Evolutionary conservation across 2,329 filamentous ascomycete genomes (phyloP).

Genomic region (Rhynchosporium secalis): DNA sequence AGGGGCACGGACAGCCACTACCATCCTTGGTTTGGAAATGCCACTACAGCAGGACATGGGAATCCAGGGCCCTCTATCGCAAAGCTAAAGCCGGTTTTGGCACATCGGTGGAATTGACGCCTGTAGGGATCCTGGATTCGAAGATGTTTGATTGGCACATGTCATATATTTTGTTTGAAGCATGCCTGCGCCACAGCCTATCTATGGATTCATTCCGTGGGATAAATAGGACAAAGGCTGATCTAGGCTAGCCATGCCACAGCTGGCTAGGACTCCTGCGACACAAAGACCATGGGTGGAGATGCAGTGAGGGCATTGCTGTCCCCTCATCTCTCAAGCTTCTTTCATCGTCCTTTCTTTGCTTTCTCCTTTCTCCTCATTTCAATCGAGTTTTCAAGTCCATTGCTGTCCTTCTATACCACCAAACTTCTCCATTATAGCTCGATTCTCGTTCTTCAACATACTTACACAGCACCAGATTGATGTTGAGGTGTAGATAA

Average conservation of each 20-base stretch:
- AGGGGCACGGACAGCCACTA: not conserved
- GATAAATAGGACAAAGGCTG: not conserved
- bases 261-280: not conserved
- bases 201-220: not conserved
- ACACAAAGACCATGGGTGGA: slow-evolving; percentile 3
- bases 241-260: not conserved
- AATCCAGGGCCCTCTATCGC: slow-evolving; percentile 4
- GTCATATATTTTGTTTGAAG: not conserved
- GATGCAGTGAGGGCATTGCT: not conserved
- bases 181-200: slow-evolving; percentile 9
- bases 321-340: not conserved
- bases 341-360: not conserved
- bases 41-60: slow-evolving; percentile 7
- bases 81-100: slow-evolving; percentile 9
- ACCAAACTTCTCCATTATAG: not conserved
- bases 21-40: slow-evolving; percentile 7
- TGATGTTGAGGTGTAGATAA: not conserved
- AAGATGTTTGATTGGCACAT: not conserved
- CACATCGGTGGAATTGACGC: not conserved
- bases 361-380: not conserved
- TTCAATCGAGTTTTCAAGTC: not conserved
- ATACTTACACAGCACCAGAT: not conserved
- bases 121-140: not conserved
- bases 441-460: not conserved
- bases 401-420: not conserved